These are phyloP conservation scores for Pulveroboletus sp. DNA, from an alignment of 768 basidiomycete species.

Conservation along the genomic window DNA sequence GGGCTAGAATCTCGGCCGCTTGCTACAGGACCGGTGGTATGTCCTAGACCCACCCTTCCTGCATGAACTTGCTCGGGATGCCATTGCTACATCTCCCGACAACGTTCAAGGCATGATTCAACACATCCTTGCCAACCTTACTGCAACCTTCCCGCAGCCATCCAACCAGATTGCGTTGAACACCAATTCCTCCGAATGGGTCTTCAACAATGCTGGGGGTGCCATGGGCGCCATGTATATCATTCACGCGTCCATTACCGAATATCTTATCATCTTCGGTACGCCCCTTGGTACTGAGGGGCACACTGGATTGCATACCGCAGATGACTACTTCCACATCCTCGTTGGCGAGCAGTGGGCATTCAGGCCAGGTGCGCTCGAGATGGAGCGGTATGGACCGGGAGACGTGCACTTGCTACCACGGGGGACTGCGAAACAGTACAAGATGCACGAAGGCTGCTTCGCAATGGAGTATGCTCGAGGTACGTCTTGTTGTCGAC, in stretches of 20 bases:
- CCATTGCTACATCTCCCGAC: conserved; percentile 61
- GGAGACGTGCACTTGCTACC: conserved; percentile 83
- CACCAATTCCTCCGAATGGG: conserved; percentile 73
- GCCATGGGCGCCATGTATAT: conserved; percentile 99
- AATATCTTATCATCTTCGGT: conserved; percentile 95
- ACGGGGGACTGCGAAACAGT: conserved; percentile 87
- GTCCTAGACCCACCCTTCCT: conserved; percentile 70
- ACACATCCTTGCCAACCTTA: conserved; percentile 80
- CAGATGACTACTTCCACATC: conserved; percentile 98
- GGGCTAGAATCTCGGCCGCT: not conserved
- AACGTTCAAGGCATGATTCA: conserved; percentile 70
- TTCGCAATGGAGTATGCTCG: conserved; percentile 94
- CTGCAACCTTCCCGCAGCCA: conserved; percentile 59
- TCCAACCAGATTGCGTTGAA: conserved; percentile 49
- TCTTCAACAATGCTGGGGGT: conserved; percentile 95
- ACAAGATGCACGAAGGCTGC: conserved; percentile 95
- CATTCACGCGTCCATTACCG: conserved; percentile 94
- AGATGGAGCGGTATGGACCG: conserved; percentile 79
- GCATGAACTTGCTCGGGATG: conserved; percentile 68
- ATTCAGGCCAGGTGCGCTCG: conserved; percentile 72
- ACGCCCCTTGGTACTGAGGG: conserved; percentile 97
- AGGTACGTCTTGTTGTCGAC: conserved; percentile 46
- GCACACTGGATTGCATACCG: conserved; percentile 88
- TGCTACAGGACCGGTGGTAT: conserved; percentile 73
- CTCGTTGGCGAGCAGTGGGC: conserved; percentile 94